Conservation (phyloP, 2,329 filamentous ascomycete species). For the Diaporthe sp. region DNA sequence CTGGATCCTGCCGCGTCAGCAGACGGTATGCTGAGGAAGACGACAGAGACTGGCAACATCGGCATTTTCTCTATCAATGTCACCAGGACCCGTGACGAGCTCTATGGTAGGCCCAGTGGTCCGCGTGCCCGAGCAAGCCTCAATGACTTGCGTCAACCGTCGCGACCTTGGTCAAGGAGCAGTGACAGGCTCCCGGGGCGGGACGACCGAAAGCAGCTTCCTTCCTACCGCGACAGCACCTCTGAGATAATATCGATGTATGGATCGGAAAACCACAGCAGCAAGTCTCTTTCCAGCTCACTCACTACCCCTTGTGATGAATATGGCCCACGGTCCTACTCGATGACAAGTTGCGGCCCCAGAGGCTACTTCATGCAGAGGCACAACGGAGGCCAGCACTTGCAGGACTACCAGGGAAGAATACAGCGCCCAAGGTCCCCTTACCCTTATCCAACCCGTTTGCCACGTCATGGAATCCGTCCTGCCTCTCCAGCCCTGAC, state of each 20-base stretch:
- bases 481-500: conserved; percentile 64
- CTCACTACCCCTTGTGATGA: conserved; percentile 60
- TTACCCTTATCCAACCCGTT: conserved; percentile 69
- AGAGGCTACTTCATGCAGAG: conserved; percentile 29
- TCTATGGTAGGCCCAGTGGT: conserved; percentile 48
- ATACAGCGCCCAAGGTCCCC: conserved; percentile 66
- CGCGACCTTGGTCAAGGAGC: conserved; percentile 49
- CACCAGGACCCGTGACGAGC: conserved; percentile 56
- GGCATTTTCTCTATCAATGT: conserved; percentile 72
- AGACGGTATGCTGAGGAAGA: conserved; percentile 76
- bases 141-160: conserved; percentile 47
- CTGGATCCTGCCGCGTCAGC: conserved; percentile 66
- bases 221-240: conserved; percentile 64
- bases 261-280: conserved; percentile 60
- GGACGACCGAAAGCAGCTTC: conserved; percentile 60
- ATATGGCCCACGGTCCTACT: conserved; percentile 63
- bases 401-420: conserved; percentile 13
- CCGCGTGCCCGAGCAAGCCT: conserved; percentile 49
- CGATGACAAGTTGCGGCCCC: conserved; percentile 66
- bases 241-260: conserved; percentile 71
- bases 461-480: conserved; percentile 66
- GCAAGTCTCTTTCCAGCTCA: conserved; percentile 57
- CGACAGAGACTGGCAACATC: conserved; percentile 76
- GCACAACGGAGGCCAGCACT: conserved; percentile 51
- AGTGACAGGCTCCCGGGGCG: conserved; percentile 50